These are phyloP conservation scores for Erigeron philadelphicus DNA, from an alignment of 140 eudicot species.

Conservation along the genomic window DNA sequence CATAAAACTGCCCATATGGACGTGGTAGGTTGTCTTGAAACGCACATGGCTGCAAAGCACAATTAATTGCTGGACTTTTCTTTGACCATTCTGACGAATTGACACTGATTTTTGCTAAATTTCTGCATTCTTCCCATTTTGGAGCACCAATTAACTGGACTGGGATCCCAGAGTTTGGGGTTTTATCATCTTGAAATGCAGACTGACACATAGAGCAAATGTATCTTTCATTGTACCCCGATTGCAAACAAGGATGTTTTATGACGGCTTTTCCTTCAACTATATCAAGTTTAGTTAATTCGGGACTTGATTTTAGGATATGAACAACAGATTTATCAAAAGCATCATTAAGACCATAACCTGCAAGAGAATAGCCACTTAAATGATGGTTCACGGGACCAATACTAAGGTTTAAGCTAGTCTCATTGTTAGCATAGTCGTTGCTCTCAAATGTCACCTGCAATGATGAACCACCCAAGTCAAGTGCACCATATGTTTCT, in stretches of 20 bases:
- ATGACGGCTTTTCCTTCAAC: slow-evolving; percentile 47
- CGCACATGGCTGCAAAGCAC: slow-evolving; percentile 79
- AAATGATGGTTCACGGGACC: slow-evolving; percentile 84
- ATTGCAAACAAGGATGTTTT: slow-evolving; percentile 77
- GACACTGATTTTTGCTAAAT: slow-evolving; percentile 65
- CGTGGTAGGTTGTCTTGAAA: slow-evolving; percentile 66
- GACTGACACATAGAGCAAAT: slow-evolving; percentile 61
- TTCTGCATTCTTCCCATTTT: slow-evolving; percentile 75
- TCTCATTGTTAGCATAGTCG: slow-evolving; percentile 39
- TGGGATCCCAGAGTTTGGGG: slow-evolving; percentile 36
- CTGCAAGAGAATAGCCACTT: slow-evolving; percentile 80
- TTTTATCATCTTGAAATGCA: slow-evolving; percentile 38
- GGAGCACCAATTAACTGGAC: slow-evolving; percentile 72
- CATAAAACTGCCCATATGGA: slow-evolving; percentile 77
- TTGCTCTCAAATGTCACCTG: slow-evolving; percentile 88
- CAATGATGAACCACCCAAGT: slow-evolving; percentile 91
- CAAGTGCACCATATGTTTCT: slow-evolving; percentile 92
- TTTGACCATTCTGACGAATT: slow-evolving; percentile 83
- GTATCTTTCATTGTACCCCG: slow-evolving; percentile 69
- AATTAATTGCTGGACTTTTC: slow-evolving; percentile 53
- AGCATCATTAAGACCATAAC: slow-evolving; percentile 96
- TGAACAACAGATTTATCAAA: slow-evolving; percentile 84
- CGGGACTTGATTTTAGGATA: slow-evolving; percentile 50
- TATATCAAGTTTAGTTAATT: slow-evolving; percentile 40
- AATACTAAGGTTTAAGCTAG: slow-evolving; percentile 69